Percentiles rank a stretch among this genome's conserved stretches.
Evolutionary conservation across 164 flowering plant genomes (phyloP).

Genomic region (Tetrastigma voinierianum): DNA sequence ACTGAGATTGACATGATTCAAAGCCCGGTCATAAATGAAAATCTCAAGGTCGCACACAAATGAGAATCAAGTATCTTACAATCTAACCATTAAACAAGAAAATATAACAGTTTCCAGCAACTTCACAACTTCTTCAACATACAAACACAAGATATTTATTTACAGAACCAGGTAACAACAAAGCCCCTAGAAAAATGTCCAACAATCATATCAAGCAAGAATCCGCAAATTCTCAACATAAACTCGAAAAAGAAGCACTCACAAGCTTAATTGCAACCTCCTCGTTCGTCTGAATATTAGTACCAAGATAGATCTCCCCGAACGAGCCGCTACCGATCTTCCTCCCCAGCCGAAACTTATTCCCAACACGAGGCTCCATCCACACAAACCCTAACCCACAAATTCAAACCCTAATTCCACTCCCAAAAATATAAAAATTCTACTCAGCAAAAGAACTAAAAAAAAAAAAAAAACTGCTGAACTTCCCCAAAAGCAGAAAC

Average conservation of each 20-base stretch:
- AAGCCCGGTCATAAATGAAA: too few species aligned
- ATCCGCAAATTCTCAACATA: not conserved
- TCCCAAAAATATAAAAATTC: not conserved
- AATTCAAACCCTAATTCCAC: slow-evolving; percentile 10
- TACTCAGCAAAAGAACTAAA: too few species aligned
- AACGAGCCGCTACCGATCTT: slow-evolving; percentile 95
- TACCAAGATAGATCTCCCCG: slow-evolving; percentile 91
- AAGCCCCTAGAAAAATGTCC: too few species aligned
- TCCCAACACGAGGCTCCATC: slow-evolving; percentile 92
- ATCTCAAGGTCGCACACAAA: too few species aligned
- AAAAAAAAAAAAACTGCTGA: not conserved
- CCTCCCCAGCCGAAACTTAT: slow-evolving; percentile 80
- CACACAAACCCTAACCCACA: slow-evolving; percentile 8
- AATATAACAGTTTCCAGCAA: too few species aligned
- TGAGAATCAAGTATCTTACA: too few species aligned
- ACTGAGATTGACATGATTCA: too few species aligned
- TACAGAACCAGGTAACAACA: too few species aligned
- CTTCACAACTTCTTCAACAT: too few species aligned
- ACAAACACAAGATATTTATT: too few species aligned
- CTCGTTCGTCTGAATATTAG: slow-evolving; percentile 81
- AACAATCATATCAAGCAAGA: not conserved
- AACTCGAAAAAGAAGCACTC: slow-evolving; percentile 22
- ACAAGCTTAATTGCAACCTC: slow-evolving; percentile 94
- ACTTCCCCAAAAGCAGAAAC: too few species aligned
- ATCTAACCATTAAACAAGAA: too few species aligned